Conservation (phyloP, 495 filamentous ascomycete species). For the Rostrohypoxylon terebratum region DNA sequence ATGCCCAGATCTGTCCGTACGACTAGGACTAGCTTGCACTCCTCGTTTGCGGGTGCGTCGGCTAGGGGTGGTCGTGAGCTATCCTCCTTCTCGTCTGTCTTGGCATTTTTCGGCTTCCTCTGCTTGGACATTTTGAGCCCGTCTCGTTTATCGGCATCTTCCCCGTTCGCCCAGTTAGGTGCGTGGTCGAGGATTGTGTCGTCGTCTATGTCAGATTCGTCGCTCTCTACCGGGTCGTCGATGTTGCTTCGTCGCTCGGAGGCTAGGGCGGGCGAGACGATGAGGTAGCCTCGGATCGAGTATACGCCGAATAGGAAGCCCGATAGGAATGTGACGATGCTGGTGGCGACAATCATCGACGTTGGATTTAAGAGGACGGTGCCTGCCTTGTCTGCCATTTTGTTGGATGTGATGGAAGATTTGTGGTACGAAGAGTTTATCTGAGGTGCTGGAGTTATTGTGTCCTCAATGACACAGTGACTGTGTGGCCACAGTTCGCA, state of each 20-base stretch:
- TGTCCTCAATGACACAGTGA: not conserved
- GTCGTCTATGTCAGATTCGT: conserved; percentile 64
- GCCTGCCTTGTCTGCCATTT: conserved; percentile 38
- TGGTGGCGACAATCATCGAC: conserved; percentile 68
- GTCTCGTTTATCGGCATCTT: conserved; percentile 61
- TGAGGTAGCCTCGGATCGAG: conserved; percentile 62
- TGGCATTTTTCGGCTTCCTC: conserved; percentile 35
- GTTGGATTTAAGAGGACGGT: conserved; percentile 15
- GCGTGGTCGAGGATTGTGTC: conserved; percentile 67
- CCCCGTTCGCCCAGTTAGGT: conserved; percentile 68
- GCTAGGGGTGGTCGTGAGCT: conserved; percentile 37
- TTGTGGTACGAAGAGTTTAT: not conserved
- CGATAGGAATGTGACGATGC: conserved; percentile 69
- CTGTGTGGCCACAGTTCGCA: not conserved
- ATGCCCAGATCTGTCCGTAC: conserved; percentile 95
- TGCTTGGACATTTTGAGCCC: conserved; percentile 52
- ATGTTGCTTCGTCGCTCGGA: conserved; percentile 50
- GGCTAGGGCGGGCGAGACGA: conserved; percentile 56
- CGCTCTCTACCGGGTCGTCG: conserved; percentile 61
- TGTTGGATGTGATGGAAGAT: conserved; percentile 14
- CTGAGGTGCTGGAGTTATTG: not conserved
- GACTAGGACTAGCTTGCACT: conserved; percentile 93
- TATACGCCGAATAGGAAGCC: conserved; percentile 71
- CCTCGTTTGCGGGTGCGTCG: conserved; percentile 70
- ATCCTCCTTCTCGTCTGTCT: conserved; percentile 24